phyloP scores from a whole-genome alignment of 257 asterid species.

The Salvia miltiorrhiza region DNA sequence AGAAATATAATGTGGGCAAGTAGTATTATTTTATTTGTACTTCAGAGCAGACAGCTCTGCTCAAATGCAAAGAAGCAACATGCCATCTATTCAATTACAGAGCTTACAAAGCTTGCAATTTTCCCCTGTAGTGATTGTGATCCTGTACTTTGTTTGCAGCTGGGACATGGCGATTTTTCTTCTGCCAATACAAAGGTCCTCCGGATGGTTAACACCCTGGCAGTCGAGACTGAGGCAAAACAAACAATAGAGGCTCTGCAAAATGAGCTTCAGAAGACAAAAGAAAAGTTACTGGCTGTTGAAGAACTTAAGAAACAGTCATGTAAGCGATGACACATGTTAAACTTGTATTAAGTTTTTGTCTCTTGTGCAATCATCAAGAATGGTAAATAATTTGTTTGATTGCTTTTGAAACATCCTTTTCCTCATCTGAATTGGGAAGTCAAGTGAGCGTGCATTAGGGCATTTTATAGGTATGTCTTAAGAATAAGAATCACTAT shows the following conservation, averaged over 20 bases:
- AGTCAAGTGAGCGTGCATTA: background rate
- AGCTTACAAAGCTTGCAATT: background rate
- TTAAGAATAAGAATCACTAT: no score
- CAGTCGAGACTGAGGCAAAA: constrained; percentile 88
- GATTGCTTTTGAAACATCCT: background rate
- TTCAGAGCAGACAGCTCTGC: constrained; percentile 6
- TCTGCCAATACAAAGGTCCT: constrained; percentile 89
- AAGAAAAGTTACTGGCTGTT: constrained; percentile 87
- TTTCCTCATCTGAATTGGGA: background rate
- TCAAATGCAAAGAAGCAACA: background rate
- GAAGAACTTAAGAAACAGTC: constrained; percentile 93
- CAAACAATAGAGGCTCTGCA: constrained; percentile 95
- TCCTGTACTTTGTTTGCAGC: constrained; percentile 43
- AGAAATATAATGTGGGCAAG: background rate
- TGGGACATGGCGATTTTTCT: constrained; percentile 97
- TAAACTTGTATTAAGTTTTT: constrained; percentile 4
- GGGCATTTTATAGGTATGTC: background rate
- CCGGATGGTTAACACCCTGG: constrained; percentile 92
- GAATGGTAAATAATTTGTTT: background rate
- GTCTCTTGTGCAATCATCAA: background rate
- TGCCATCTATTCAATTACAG: background rate
- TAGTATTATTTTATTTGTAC: background rate
- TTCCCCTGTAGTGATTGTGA: background rate
- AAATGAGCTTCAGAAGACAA: constrained; percentile 84
- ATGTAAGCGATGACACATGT: constrained; percentile 39